These are phyloP conservation scores for Leishmania martiniquensis DNA, from an alignment of 208 protist genomes.

Conservation along the genomic window DNA sequence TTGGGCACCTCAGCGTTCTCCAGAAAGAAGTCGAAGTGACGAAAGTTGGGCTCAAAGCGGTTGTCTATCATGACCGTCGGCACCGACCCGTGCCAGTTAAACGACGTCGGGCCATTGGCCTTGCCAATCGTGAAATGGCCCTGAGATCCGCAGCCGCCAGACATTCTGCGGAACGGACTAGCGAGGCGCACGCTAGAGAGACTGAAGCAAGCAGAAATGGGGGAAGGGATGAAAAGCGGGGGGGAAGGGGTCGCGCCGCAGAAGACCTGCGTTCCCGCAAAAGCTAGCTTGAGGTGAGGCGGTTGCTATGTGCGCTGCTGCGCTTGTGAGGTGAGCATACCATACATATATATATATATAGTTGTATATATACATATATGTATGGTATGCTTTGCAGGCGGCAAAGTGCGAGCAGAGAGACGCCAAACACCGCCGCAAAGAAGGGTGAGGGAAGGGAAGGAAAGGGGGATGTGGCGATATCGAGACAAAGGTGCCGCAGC, in stretches of 20 bases:
- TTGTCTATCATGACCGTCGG: conserved; percentile 69
- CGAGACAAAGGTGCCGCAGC: neutral
- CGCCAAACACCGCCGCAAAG: neutral
- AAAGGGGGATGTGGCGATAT: neutral
- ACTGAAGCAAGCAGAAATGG: neutral
- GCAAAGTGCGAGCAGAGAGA: neutral
- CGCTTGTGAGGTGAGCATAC: neutral
- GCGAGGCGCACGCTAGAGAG: neutral
- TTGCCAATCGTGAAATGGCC: conserved; percentile 43
- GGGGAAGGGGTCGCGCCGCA: neutral
- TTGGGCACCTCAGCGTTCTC: conserved; percentile 75
- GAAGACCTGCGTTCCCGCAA: neutral
- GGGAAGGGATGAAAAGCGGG: neutral
- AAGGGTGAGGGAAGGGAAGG: neutral
- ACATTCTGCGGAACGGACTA: conserved; percentile 28
- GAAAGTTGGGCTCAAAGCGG: conserved; percentile 85
- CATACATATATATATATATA: neutral
- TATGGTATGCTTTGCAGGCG: neutral
- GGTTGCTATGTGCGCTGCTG: no score
- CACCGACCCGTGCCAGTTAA: conserved; percentile 86
- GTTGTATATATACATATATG: neutral
- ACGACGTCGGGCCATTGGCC: conserved; percentile 51
- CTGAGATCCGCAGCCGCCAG: conserved; percentile 40
- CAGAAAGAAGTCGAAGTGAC: conserved; percentile 89
- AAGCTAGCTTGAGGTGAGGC: neutral